A percentile compares a stretch with the other conserved stretches of the same genome.
These are phyloP conservation scores for Ulmus americana DNA, from an alignment of 331 rosid genomes.

Conservation along the genomic window DNA sequence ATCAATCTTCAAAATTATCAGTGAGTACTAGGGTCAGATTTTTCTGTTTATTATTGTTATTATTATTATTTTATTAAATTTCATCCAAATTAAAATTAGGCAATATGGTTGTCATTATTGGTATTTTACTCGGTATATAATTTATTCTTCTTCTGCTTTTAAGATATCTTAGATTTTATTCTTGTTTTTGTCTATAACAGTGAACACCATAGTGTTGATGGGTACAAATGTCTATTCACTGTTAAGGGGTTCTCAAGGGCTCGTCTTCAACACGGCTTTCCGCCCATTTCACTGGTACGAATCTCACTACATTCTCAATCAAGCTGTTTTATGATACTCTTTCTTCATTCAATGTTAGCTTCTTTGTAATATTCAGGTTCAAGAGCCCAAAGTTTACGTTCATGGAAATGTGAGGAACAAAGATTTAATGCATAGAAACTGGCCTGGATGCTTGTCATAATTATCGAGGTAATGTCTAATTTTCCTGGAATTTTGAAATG, in stretches of 20 bases:
- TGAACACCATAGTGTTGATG: conserved; percentile 55
- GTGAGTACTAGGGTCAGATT: not conserved
- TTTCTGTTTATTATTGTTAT: not conserved
- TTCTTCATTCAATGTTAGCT: not conserved
- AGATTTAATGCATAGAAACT: conserved; percentile 33
- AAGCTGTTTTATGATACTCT: not conserved
- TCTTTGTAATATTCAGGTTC: conserved; percentile 41
- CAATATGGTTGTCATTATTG: not conserved
- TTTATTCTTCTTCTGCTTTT: not conserved
- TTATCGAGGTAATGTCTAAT: not conserved
- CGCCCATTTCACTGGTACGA: conserved; percentile 55
- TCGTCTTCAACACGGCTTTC: conserved; percentile 44
- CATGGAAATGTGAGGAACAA: conserved; percentile 49
- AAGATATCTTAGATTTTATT: not conserved
- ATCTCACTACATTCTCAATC: not conserved
- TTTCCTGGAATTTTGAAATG: too few relatives aligned
- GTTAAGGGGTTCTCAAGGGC: conserved; percentile 55
- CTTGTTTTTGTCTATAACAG: conserved; percentile 32
- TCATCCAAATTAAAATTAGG: not conserved
- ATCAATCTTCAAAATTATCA: not conserved
- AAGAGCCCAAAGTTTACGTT: conserved; percentile 61
- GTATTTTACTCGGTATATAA: not conserved
- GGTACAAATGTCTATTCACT: conserved; percentile 68
- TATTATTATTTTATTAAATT: not conserved
- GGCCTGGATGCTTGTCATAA: conserved; percentile 64